These are phyloP conservation scores for Lactarius sp. DNA, from an alignment of 768 basidiomycete genomes.

Conservation along the genomic window DNA sequence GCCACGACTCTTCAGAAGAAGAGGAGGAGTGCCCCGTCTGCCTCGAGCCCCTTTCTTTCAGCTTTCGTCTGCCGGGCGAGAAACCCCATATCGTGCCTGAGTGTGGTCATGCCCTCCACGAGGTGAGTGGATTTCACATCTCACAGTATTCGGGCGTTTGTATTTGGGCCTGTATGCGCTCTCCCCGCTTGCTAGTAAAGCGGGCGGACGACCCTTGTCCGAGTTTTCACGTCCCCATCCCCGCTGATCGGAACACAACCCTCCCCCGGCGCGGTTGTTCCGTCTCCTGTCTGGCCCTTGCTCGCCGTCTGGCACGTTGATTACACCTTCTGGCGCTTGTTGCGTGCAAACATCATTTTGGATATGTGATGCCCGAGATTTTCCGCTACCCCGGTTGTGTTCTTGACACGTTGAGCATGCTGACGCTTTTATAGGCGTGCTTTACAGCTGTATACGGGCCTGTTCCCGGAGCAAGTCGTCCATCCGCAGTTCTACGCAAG, in stretches of 20 bases:
- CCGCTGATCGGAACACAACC: background rate
- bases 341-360: background rate
- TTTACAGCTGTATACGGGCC: slow-evolving; percentile 96
- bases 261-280: background rate
- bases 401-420: background rate
- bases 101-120: slow-evolving; percentile 97
- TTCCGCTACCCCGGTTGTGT: background rate
- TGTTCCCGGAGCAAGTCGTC: slow-evolving; percentile 53
- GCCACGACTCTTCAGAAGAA: slow-evolving; percentile 56
- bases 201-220: background rate
- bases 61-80: slow-evolving; percentile 90
- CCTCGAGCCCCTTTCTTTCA: slow-evolving; percentile 89
- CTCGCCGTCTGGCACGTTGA: background rate
- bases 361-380: background rate
- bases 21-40: slow-evolving; percentile 96
- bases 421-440: slow-evolving; percentile 64
- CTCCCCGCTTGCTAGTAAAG: background rate
- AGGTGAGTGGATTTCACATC: slow-evolving; percentile 43
- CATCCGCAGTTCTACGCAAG: slow-evolving; percentile 53
- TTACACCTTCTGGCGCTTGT: background rate
- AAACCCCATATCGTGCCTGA: slow-evolving; percentile 97
- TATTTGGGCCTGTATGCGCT: slow-evolving; percentile 11
- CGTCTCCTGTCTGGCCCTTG: background rate
- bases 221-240: background rate
- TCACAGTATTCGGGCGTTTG: background rate